Conservation (phyloP, 768 basidiomycete genomes). For the Boletus reticuloceps region DNA sequence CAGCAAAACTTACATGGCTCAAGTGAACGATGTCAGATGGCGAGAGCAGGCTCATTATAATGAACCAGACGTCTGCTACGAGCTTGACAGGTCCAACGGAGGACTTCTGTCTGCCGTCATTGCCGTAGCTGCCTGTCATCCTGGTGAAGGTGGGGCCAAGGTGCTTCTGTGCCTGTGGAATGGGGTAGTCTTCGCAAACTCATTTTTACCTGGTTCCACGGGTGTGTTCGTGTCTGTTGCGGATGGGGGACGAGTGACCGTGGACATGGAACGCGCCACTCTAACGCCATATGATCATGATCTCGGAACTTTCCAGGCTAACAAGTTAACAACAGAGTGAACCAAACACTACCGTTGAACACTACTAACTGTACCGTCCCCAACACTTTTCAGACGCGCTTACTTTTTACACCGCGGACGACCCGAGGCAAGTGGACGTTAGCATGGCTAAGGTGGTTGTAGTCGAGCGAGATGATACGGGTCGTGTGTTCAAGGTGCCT, state of each 20-base stretch:
- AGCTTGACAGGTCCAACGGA: slow-evolving; percentile 9
- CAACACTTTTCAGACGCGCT: no score
- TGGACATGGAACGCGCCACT: slow-evolving; percentile 9
- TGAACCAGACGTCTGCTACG: slow-evolving; percentile 28
- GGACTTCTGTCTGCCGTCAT: neutral
- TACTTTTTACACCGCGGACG: no score
- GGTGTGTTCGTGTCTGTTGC: neutral
- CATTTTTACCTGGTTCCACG: slow-evolving; percentile 14
- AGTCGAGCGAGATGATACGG: slow-evolving; percentile 21
- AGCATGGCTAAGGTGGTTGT: slow-evolving; percentile 6
- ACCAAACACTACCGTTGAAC: no score
- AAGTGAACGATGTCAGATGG: slow-evolving; percentile 24
- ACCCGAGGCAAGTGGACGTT: neutral
- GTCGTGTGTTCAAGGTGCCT: slow-evolving; percentile 18
- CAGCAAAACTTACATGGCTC: slow-evolving; percentile 22
- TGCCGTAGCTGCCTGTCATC: neutral
- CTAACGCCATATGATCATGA: slow-evolving; percentile 22
- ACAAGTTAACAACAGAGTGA: no score
- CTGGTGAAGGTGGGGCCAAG: neutral
- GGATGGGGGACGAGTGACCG: slow-evolving; percentile 2
- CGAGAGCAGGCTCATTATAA: slow-evolving; percentile 28
- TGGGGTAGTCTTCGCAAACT: neutral
- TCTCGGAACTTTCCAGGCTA: no score
- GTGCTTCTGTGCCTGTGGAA: neutral
- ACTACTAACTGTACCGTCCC: no score